Evolutionary conservation across 2,329 filamentous ascomycete genomes (phyloP).

Genomic region (Fusarium sulawesiense): DNA sequence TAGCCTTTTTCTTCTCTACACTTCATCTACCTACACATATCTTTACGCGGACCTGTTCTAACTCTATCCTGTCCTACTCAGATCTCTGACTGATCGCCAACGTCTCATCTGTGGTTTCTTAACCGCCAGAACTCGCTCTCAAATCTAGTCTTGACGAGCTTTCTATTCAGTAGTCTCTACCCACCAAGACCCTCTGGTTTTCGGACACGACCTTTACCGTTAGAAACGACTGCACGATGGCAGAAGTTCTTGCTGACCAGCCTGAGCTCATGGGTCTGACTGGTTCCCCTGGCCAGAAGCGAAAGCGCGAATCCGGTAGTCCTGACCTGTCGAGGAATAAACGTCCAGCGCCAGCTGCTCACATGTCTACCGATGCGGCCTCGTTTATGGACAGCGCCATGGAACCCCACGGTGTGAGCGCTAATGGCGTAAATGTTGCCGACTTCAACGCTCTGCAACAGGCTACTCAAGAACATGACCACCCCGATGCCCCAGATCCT

Average conservation of each 20-base stretch:
- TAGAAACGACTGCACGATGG: constrained; percentile 53
- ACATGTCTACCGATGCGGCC: constrained; percentile 61
- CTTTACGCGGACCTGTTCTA: constrained; percentile 33
- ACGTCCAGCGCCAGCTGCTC: constrained; percentile 59
- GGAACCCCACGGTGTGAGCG: constrained; percentile 55
- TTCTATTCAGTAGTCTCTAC: constrained; percentile 26
- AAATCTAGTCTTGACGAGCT: constrained; percentile 21
- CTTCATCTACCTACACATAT: constrained; percentile 22
- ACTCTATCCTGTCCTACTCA: constrained; percentile 36
- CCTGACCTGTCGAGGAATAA: constrained; percentile 63
- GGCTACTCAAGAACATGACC: constrained; percentile 59
- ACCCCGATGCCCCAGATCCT: constrained; percentile 61
- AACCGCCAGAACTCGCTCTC: constrained; percentile 30
- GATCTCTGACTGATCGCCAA: constrained; percentile 37
- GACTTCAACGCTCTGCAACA: constrained; percentile 69
- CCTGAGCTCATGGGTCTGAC: constrained; percentile 58
- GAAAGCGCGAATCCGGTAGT: constrained; percentile 65
- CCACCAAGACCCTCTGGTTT: not conserved
- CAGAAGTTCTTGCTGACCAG: constrained; percentile 61
- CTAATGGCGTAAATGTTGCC: constrained; percentile 60
- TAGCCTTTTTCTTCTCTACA: not conserved
- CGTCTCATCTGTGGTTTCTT: constrained; percentile 40
- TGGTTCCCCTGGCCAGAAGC: constrained; percentile 62
- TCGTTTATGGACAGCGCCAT: constrained; percentile 67
- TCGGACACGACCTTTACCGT: not conserved